phyloP scores from a whole-genome alignment of 2,329 filamentous ascomycete genomes.

The Ascochyta lentis region DNA sequence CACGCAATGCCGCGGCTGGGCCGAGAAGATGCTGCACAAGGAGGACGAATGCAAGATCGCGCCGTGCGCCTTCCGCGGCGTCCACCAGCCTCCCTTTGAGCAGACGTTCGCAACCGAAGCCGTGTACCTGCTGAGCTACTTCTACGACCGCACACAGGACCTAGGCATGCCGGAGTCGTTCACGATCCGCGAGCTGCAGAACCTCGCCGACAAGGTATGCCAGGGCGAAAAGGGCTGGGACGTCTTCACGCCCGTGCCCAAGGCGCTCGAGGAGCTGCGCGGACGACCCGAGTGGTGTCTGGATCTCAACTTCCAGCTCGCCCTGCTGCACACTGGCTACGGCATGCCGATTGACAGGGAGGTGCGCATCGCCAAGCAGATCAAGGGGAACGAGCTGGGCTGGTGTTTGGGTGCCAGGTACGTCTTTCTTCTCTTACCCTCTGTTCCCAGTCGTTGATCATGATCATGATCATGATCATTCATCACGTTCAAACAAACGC shows the following conservation, averaged over 20 bases:
- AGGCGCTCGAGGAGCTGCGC: slow-evolving; percentile 78
- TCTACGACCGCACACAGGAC: slow-evolving; percentile 91
- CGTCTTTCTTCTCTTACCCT: slow-evolving; percentile 66
- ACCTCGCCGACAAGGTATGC: slow-evolving; percentile 85
- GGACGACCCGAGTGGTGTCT: slow-evolving; percentile 90
- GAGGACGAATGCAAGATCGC: slow-evolving; percentile 79
- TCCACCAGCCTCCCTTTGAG: slow-evolving; percentile 88
- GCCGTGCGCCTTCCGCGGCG: slow-evolving; percentile 98
- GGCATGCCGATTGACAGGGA: slow-evolving; percentile 97
- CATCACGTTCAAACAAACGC: slow-evolving; percentile 13
- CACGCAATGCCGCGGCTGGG: slow-evolving; percentile 86
- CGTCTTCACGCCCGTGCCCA: slow-evolving; percentile 76
- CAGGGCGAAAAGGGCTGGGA: slow-evolving; percentile 79
- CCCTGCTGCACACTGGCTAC: slow-evolving; percentile 91
- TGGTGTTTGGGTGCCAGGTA: slow-evolving; percentile 86
- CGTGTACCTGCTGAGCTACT: slow-evolving; percentile 96
- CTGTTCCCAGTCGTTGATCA: no score
- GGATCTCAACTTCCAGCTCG: slow-evolving; percentile 96
- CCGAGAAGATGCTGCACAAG: slow-evolving; percentile 91
- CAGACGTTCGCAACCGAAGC: slow-evolving; percentile 94
- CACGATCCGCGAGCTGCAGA: slow-evolving; percentile 86
- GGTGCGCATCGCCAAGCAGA: slow-evolving; percentile 98
- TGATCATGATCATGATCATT: no score
- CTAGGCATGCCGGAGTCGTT: slow-evolving; percentile 99
- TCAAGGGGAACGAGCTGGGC: slow-evolving; percentile 93